Evolutionary conservation across 1,139 yeast genomes (phyloP), one percentile per base, ranked within the genome.

Genomic region (Chernovozyma aurita): DNA sequence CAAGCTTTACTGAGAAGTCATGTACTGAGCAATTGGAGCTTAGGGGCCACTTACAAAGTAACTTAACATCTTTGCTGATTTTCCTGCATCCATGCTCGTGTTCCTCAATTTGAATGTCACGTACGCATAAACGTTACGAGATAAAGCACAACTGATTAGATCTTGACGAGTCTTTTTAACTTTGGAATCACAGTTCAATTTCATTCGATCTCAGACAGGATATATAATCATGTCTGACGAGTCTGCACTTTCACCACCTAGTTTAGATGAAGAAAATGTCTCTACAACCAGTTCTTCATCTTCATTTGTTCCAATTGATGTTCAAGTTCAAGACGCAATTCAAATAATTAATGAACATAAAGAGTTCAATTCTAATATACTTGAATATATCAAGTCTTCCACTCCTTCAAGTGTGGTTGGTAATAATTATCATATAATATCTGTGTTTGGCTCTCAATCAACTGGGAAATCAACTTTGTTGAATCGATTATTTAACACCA

Each of bases 401-500:
- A 53, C 53, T 13, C 61, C 50, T 4, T 45, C 55, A 8, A 69
- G 7, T n/a, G 22, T 70, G 33, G 70, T 73, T 18, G 95, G 92
- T 0, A 65, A 85, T 42, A 72, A 82, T 49, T 90, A 90, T 63
- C 96, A 92, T 57, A 80, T 92, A 18, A 86, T 92, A 3, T 84
- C 97, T 0, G 98, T 92, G 34, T 92, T 92, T 67, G 98, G 98
- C 8, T 86, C 96, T 1, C 98, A 92, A 57, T 85, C 95, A 3
- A 90, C 97, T 3, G 98, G 98, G 38, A 92, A 92, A 59, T 86
- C 96, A 2, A 92, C 98, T 0, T 70, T 92, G 42, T 71, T 92
- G 53, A 92, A 92, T 60, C 76, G 78, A 32, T 64, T 92, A 37
- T 94, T 94, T 63, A 84, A 85, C 44, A 92, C 98, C 9, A 65